Evolutionary conservation across 208 protist genomes (phyloP).

Genomic region (Acanthamoeba lugdunensis): DNA sequence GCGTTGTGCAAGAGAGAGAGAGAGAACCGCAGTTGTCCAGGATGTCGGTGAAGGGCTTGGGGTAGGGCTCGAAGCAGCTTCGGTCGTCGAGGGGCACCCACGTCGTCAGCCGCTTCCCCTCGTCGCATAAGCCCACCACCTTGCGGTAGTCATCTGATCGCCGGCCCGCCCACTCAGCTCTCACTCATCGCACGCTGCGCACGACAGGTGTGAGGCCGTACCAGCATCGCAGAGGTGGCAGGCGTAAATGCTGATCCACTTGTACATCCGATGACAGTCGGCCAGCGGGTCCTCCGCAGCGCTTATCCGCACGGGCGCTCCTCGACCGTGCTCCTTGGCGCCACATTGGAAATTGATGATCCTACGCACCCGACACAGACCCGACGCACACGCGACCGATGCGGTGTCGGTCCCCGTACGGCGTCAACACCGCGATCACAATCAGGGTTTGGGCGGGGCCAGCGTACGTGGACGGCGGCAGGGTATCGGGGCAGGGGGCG

Average conservation of each 20-base stretch:
- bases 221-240: slow-evolving; percentile 43
- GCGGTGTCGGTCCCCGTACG: too few relatives aligned
- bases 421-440: not conserved
- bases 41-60: slow-evolving; percentile 11
- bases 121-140: slow-evolving; percentile 60
- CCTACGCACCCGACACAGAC: not conserved
- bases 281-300: not conserved
- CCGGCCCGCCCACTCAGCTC: not conserved
- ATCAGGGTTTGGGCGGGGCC: not conserved
- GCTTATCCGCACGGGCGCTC: not conserved
- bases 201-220: not conserved
- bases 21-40: not conserved
- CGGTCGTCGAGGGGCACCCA: slow-evolving; percentile 11
- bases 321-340: slow-evolving; percentile 5
- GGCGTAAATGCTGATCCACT: slow-evolving; percentile 52
- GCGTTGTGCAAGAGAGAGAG: not conserved
- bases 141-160: slow-evolving; percentile 49
- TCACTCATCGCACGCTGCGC: not conserved
- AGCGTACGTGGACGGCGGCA: slow-evolving; percentile 2
- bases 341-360: slow-evolving; percentile 56
- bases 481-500: not conserved
- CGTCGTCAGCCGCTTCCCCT: not conserved
- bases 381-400: too few relatives aligned
- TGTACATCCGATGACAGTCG: slow-evolving; percentile 53
- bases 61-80: not conserved